phyloP scores from a whole-genome alignment of 192 early-diverging fungal species.

The Coemansia sp. region DNA sequence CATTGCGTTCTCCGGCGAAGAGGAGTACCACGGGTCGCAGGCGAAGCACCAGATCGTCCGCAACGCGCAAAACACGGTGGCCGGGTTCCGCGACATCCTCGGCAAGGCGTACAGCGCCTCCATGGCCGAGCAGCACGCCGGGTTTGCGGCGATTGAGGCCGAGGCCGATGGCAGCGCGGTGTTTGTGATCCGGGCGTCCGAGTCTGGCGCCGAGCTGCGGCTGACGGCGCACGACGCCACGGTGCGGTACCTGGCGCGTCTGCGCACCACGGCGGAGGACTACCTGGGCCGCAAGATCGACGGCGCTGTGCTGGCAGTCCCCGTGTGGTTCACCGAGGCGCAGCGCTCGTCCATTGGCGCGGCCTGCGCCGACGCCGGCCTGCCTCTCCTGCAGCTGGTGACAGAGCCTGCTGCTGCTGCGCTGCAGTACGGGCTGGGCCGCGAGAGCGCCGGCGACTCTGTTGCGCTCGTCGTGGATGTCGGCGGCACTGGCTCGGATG shows the following conservation, averaged over 20 bases:
- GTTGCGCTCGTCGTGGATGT: conserved; percentile 87
- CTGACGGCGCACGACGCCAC: conserved; percentile 77
- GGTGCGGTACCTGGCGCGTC: conserved; percentile 76
- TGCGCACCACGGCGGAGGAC: conserved; percentile 87
- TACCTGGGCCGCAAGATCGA: conserved; percentile 81
- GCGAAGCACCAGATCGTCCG: conserved; percentile 85
- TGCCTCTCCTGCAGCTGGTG: conserved; percentile 79
- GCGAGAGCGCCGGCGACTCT: conserved; percentile 67
- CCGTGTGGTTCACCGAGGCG: conserved; percentile 79
- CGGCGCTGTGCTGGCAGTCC: conserved; percentile 85
- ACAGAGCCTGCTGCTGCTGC: conserved; percentile 91
- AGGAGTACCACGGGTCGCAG: conserved; percentile 79
- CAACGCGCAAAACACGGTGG: conserved; percentile 91
- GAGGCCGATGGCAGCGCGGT: conserved; percentile 62
- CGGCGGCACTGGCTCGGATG: conserved; percentile 84
- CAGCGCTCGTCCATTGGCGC: conserved; percentile 69
- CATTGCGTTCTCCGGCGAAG: conserved; percentile 90
- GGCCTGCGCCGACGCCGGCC: conserved; percentile 76
- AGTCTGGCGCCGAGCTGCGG: conserved; percentile 49
- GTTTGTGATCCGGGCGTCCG: conserved; percentile 68
- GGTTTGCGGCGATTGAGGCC: conserved; percentile 60
- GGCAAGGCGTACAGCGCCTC: conserved; percentile 58
- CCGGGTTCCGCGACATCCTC: conserved; percentile 84
- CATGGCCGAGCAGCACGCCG: conserved; percentile 41
- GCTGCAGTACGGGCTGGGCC: conserved; percentile 78